Percentiles rank a stretch among this genome's conserved stretches.
These are phyloP conservation scores for Cyclanthera cordifolia DNA, from an alignment of 306 rosid genomes.

Conservation along the genomic window DNA sequence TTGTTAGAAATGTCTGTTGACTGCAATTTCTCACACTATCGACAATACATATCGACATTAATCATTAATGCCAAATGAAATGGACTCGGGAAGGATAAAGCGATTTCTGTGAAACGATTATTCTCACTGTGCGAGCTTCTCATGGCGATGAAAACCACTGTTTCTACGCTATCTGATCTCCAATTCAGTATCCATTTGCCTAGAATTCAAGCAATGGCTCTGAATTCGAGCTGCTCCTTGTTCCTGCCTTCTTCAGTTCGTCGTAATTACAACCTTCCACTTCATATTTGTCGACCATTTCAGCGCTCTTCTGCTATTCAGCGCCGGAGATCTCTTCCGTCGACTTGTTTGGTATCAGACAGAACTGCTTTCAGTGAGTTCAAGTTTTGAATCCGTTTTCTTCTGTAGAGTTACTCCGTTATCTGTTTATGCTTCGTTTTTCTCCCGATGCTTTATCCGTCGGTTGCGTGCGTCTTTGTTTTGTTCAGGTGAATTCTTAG, in stretches of 20 bases:
- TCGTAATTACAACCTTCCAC: neutral
- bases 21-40: too few species aligned
- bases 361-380: conserved; percentile 6
- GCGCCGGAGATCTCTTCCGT: neutral
- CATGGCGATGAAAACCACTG: conserved; percentile 3
- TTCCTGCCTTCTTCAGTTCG: neutral
- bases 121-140: neutral
- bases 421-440: neutral
- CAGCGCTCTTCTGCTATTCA: neutral
- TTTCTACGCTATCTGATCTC: conserved; percentile 3
- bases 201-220: neutral
- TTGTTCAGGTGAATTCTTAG: neutral
- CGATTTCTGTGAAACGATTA: neutral
- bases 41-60: too few species aligned
- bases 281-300: neutral
- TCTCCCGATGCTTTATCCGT: neutral
- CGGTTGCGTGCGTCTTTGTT: neutral
- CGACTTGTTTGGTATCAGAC: neutral
- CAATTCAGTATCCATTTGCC: neutral
- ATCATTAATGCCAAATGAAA: neutral
- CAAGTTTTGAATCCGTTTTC: neutral
- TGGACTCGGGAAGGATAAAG: conserved; percentile 9
- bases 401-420: neutral
- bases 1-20: too few species aligned
- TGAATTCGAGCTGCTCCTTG: conserved; percentile 7